Percentiles rank a stretch among this genome's conserved stretches.
Conservation (phyloP, 2,329 filamentous ascomycete genomes). For the Ceratocystiopsis brevicomis region DNA sequence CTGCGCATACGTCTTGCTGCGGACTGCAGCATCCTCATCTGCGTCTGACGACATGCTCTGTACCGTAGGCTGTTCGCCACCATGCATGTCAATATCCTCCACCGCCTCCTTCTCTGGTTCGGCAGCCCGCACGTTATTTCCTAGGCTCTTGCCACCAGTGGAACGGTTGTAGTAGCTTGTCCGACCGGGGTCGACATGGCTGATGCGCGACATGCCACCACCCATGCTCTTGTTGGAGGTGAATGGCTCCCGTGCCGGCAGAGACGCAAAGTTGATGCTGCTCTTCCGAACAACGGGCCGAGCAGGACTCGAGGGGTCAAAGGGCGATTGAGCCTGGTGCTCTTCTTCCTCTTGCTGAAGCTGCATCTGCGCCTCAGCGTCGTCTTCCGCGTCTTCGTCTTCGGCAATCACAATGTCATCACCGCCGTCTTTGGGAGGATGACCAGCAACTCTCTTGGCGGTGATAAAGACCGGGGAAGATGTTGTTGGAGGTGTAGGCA, state of each 20-base stretch:
- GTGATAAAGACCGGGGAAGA: constrained; percentile 1
- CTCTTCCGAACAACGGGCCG: constrained; percentile 73
- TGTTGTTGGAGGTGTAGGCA: constrained; percentile 3
- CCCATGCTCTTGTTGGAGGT: constrained; percentile 70
- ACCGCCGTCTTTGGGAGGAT: no score
- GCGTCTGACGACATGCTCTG: no score
- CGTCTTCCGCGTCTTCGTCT: not conserved
- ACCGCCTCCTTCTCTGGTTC: constrained; percentile 11
- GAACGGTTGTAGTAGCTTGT: constrained; percentile 56
- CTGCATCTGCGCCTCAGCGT: not conserved
- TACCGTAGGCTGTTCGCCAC: no score
- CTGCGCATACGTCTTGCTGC: constrained; percentile 87
- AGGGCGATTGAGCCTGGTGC: constrained; percentile 19
- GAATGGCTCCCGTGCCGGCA: constrained; percentile 79
- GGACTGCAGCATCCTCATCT: constrained; percentile 28
- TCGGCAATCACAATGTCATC: not conserved
- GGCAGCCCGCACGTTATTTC: constrained; percentile 24
- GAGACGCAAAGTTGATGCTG: constrained; percentile 81
- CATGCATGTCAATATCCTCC: no score
- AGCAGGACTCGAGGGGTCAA: constrained; percentile 55
- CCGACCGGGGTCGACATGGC: constrained; percentile 55
- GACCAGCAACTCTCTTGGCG: not conserved
- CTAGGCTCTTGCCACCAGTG: constrained; percentile 55
- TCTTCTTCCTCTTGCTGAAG: not conserved
- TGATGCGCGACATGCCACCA: constrained; percentile 48